Conservation (phyloP, 2,329 filamentous ascomycete genomes). For the Ceratocystis lukuohia region DNA sequence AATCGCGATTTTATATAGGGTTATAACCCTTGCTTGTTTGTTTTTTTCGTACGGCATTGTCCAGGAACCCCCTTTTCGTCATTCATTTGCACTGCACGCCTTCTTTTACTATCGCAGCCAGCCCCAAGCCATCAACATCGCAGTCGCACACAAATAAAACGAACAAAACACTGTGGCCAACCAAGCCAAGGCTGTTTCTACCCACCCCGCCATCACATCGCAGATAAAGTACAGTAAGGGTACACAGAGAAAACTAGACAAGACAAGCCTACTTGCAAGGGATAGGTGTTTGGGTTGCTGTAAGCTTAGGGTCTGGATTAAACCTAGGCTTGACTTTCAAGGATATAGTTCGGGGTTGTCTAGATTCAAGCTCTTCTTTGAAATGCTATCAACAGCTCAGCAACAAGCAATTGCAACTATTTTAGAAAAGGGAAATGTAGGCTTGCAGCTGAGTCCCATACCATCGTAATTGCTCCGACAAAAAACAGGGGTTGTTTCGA, state of each 20-base stretch:
- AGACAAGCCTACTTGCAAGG: not conserved
- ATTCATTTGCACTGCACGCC: too few species aligned
- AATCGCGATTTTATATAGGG: not conserved
- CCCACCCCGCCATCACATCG: not conserved
- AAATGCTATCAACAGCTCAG: not conserved
- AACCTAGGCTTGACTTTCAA: not conserved
- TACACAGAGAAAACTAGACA: not conserved
- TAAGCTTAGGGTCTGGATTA: not conserved
- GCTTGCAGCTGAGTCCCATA: not conserved
- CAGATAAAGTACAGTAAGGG: conserved; percentile 1
- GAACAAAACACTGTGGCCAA: not conserved
- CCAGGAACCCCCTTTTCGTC: too few species aligned
- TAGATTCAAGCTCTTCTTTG: too few species aligned
- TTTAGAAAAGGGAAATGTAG: not conserved
- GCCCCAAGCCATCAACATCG: not conserved
- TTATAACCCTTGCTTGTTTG: not conserved
- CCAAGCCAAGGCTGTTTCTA: not conserved
- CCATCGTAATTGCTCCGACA: not conserved
- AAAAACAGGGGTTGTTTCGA: not conserved
- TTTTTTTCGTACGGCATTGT: not conserved
- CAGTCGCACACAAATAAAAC: not conserved
- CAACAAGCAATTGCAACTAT: not conserved
- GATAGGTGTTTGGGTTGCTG: not conserved
- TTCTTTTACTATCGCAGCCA: not conserved
- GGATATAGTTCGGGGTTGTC: not conserved